A percentile compares a stretch with the other conserved stretches of the same genome.
Evolutionary conservation across 768 basidiomycete genomes (phyloP).

Genomic region (Gymnopilus dilepis): DNA sequence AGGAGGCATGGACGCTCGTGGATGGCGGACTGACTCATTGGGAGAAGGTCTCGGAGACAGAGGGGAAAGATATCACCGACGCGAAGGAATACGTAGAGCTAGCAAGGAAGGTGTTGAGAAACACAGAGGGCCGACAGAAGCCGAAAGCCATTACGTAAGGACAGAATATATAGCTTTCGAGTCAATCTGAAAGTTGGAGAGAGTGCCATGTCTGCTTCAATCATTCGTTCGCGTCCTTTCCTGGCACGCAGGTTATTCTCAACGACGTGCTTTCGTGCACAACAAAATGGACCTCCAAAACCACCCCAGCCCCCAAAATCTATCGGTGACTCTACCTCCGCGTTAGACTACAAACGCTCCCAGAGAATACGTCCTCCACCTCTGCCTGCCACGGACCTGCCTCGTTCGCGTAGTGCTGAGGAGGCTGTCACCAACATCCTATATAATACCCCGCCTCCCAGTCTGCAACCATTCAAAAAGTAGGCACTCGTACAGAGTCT

Average conservation of each 20-base stretch:
- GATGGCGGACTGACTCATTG: conserved; percentile 79
- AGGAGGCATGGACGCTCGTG: conserved; percentile 80
- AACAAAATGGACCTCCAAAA: conserved; percentile 34
- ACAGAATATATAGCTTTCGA: conserved; percentile 1
- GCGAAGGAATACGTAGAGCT: conserved; percentile 70
- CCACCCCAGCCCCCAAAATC: conserved; percentile 76
- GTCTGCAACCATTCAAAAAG: conserved; percentile 92
- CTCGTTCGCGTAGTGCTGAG: conserved; percentile 83
- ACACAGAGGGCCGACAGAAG: conserved; percentile 33
- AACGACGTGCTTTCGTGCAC: conserved; percentile 35
- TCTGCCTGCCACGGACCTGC: conserved; percentile 85
- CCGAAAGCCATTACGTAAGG: conserved; percentile 18
- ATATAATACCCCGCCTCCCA: conserved; percentile 94
- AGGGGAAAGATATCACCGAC: conserved; percentile 49
- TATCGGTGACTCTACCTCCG: conserved; percentile 93
- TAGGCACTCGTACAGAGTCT: conserved; percentile 40
- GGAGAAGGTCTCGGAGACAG: conserved; percentile 72
- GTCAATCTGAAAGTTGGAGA: background rate
- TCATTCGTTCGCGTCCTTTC: conserved; percentile 20
- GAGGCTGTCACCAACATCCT: conserved; percentile 98
- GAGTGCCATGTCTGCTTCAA: background rate
- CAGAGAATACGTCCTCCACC: conserved; percentile 81
- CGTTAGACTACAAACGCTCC: conserved; percentile 86
- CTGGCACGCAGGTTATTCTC: conserved; percentile 41
- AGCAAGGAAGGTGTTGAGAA: conserved; percentile 67